These are phyloP conservation scores for Aphanomyces euteiches DNA, from an alignment of 352 stramenopile species.

Conservation along the genomic window DNA sequence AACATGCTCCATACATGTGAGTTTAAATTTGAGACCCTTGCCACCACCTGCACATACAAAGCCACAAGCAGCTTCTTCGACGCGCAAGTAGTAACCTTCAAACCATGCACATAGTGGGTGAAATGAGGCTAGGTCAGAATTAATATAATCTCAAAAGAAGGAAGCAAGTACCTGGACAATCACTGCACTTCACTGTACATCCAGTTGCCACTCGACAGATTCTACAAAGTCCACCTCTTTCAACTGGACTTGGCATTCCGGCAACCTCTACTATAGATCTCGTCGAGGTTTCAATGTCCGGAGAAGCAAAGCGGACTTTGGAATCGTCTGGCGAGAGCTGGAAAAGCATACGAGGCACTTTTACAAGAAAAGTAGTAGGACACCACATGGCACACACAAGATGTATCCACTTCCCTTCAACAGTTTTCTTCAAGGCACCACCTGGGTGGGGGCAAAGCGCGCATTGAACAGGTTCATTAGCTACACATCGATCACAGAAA, in stretches of 20 bases:
- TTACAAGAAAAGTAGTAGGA: constrained; percentile 80
- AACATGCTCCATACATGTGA: constrained; percentile 61
- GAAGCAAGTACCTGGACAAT: constrained; percentile 29
- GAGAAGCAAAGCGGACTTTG: constrained; percentile 15
- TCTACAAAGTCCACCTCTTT: constrained; percentile 50
- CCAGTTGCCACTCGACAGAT: constrained; percentile 75
- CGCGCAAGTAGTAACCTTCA: constrained; percentile 69
- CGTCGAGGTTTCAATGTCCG: constrained; percentile 5
- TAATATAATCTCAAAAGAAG: not conserved
- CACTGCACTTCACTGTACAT: constrained; percentile 62
- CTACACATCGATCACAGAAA: constrained; percentile 81
- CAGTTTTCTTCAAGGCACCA: constrained; percentile 81
- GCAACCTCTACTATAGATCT: constrained; percentile 4
- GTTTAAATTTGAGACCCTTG: constrained; percentile 60
- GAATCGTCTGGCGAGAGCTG: constrained; percentile 16
- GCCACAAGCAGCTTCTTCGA: constrained; percentile 43
- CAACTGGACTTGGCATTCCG: not conserved
- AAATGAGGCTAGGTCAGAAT: constrained; percentile 45
- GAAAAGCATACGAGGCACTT: constrained; percentile 58
- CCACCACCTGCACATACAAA: constrained; percentile 73
- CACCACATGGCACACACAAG: constrained; percentile 87
- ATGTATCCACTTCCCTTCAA: constrained; percentile 86
- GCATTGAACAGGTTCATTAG: constrained; percentile 71
- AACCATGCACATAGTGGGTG: constrained; percentile 86
- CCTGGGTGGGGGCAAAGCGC: constrained; percentile 80